A percentile compares a stretch with the other conserved stretches of the same genome.
Conservation (phyloP, 1,139 yeast genomes). For the Pichia sp. region DNA sequence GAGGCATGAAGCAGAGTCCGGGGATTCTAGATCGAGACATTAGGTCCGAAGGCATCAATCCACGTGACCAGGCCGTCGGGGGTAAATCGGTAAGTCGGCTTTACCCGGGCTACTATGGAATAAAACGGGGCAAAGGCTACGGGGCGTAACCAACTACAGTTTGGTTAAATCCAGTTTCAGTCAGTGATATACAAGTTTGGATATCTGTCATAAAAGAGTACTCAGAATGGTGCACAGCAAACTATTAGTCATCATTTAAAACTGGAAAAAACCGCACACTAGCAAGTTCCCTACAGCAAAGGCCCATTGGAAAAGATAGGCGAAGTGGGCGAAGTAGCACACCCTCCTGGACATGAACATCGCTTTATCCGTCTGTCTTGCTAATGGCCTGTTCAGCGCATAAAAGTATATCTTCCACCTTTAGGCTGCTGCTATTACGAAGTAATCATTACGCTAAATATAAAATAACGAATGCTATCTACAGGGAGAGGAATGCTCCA, state of each 20-base stretch:
- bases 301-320: not conserved
- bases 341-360: not conserved
- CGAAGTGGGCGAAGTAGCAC: not conserved
- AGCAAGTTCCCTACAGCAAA: not conserved
- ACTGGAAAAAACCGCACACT: not conserved
- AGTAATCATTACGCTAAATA: too few species aligned
- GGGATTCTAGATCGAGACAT: not conserved
- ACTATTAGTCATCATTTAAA: conserved; percentile 30
- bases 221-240: conserved; percentile 35
- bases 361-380: not conserved
- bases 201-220: conserved; percentile 32
- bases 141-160: not conserved
- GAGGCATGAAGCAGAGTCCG: not conserved
- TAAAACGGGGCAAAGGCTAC: too few species aligned
- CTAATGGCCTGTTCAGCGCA: too few species aligned
- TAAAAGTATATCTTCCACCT: too few species aligned
- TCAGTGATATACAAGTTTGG: conserved; percentile 18
- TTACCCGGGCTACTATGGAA: too few species aligned
- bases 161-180: not conserved
- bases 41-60: too few species aligned
- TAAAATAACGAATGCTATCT: too few species aligned
- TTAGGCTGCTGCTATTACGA: too few species aligned
- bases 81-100: too few species aligned
- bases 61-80: too few species aligned
- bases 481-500: not conserved